Conservation (phyloP, 1,139 yeast genomes). For the Geotrichum citri-aurantii region DNA sequence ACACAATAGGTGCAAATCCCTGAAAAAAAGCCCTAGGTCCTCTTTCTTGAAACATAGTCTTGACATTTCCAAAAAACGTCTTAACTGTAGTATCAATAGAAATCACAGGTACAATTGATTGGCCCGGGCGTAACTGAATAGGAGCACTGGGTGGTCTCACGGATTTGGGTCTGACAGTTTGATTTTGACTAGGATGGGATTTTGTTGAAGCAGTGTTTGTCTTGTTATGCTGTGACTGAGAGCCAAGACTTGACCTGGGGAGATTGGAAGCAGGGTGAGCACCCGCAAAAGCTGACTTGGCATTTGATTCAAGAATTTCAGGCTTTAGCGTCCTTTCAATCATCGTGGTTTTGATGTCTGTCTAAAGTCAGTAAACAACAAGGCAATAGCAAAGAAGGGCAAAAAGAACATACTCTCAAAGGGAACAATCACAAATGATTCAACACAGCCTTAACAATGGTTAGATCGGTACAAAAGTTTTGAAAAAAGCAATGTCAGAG, state of each 20-base stretch:
- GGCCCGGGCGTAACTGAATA: conserved; percentile 9
- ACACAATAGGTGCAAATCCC: conserved; percentile 73
- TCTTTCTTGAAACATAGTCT: conserved; percentile 60
- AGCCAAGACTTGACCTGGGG: not conserved
- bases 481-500: conserved; percentile 1
- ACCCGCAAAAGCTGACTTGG: conserved; percentile 10
- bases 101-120: conserved; percentile 10
- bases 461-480: not conserved
- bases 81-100: conserved; percentile 24
- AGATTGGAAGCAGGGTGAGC: conserved; percentile 5
- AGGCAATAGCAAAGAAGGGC: not conserved
- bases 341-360: conserved; percentile 69
- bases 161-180: conserved; percentile 20
- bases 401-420: conserved; percentile 51
- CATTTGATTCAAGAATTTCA: conserved; percentile 10
- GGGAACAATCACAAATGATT: conserved; percentile 79
- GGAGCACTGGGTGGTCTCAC: conserved; percentile 14
- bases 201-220: not conserved
- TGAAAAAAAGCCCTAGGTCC: conserved; percentile 76
- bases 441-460: conserved; percentile 42
- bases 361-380: not conserved
- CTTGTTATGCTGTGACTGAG: conserved; percentile 4
- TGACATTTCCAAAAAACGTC: conserved; percentile 28
- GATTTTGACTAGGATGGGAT: conserved; percentile 6
- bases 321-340: conserved; percentile 44